phyloP scores from a whole-genome alignment of 257 asterid genomes.

The Lavandula angustifolia region DNA sequence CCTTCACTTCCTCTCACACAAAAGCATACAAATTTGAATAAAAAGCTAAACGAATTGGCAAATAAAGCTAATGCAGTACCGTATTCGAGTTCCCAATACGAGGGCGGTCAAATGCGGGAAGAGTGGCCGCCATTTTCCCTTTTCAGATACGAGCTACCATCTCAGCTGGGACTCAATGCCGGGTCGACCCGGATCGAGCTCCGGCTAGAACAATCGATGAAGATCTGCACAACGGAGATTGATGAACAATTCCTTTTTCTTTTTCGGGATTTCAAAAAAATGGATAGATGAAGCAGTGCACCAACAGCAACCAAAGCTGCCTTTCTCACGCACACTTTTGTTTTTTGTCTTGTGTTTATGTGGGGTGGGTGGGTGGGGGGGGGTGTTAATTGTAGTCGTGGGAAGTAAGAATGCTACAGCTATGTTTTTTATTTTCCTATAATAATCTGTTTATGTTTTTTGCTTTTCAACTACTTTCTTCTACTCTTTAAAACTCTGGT shows the following conservation, averaged over 20 bases:
- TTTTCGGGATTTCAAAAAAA: slow-evolving; percentile 29
- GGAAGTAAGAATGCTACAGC: slow-evolving; percentile 23
- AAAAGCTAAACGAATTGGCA: background rate
- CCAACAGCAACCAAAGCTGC: slow-evolving; percentile 46
- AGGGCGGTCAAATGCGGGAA: slow-evolving; percentile 81
- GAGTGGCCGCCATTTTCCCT: slow-evolving; percentile 71
- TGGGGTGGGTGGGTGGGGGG: slow-evolving; percentile 27
- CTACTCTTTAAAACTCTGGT: slow-evolving; percentile 32
- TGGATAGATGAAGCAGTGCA: slow-evolving; percentile 39
- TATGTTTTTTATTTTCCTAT: background rate
- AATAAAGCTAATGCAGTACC: slow-evolving; percentile 39
- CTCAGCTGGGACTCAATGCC: slow-evolving; percentile 35
- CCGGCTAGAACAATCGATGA: slow-evolving; percentile 23
- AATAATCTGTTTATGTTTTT: slow-evolving; percentile 9
- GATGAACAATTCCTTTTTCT: slow-evolving; percentile 22
- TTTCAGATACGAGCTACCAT: slow-evolving; percentile 39
- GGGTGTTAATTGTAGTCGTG: slow-evolving; percentile 25
- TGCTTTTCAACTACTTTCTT: slow-evolving; percentile 38
- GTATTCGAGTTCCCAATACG: slow-evolving; percentile 68
- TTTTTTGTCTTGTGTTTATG: slow-evolving; percentile 31
- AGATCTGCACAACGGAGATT: slow-evolving; percentile 39
- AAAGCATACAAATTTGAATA: slow-evolving; percentile 25
- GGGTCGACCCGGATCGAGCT: slow-evolving; percentile 51
- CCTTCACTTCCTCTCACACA: slow-evolving; percentile 28
- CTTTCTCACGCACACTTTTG: slow-evolving; percentile 20